A percentile compares a stretch with the other conserved stretches of the same genome.
Conservation (phyloP, 116 monocot species). For the Zostera marina region DNA sequence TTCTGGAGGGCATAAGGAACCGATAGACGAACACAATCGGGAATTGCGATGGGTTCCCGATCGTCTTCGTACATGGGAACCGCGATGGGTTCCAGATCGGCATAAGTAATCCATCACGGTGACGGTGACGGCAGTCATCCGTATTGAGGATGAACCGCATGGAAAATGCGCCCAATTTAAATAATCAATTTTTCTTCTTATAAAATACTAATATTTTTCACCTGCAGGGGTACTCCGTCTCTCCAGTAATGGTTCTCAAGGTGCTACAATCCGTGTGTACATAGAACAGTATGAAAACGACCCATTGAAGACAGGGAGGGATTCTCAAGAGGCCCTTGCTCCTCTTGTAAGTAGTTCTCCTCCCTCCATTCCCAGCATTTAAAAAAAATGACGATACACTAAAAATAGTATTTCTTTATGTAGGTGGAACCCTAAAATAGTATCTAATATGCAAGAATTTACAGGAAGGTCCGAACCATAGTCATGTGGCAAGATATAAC, state of each 20-base stretch:
- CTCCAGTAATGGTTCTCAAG: conserved; percentile 87
- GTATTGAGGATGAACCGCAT: too few species aligned
- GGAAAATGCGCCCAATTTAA: too few species aligned
- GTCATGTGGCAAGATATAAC: conserved; percentile 96
- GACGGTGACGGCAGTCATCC: too few species aligned
- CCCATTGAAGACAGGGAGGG: conserved; percentile 73
- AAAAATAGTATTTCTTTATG: background rate
- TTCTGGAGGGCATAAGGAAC: too few species aligned
- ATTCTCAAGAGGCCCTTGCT: conserved; percentile 86
- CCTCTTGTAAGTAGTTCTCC: conserved; percentile 57
- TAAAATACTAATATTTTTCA: background rate
- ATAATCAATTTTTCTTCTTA: background rate
- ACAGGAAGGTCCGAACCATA: conserved; percentile 86
- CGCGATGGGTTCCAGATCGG: too few species aligned
- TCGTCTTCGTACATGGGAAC: too few species aligned
- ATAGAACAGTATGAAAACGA: conserved; percentile 97
- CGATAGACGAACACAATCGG: too few species aligned
- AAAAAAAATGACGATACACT: background rate
- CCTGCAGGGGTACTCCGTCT: conserved; percentile 90
- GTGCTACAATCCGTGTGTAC: conserved; percentile 91
- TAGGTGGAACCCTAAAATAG: conserved; percentile 91
- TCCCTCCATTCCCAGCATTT: background rate
- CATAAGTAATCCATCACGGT: too few species aligned
- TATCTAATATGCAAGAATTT: conserved; percentile 92
- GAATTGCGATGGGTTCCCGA: too few species aligned